A percentile compares a stretch with the other conserved stretches of the same genome.
Evolutionary conservation across 2,329 filamentous ascomycete genomes (phyloP).

Genomic region (Beauveria pseudobassiana): DNA sequence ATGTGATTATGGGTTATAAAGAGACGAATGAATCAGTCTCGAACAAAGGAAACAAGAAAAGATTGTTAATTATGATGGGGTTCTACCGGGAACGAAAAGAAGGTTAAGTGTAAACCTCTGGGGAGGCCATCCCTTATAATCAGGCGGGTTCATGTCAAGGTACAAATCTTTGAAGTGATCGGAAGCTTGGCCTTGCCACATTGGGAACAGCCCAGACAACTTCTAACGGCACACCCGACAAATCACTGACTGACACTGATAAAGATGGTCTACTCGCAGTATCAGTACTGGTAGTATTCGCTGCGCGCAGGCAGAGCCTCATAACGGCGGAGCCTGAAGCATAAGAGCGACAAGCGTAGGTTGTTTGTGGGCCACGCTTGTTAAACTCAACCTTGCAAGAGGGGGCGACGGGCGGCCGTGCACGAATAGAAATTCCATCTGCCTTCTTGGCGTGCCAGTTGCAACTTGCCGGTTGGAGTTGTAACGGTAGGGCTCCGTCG

Average conservation of each 20-base stretch:
- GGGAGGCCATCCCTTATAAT: slow-evolving; percentile 1
- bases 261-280: neutral
- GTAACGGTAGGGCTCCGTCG: neutral
- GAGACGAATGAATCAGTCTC: neutral
- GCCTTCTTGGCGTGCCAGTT: neutral
- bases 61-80: neutral
- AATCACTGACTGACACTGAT: neutral
- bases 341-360: neutral
- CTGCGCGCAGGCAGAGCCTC: neutral
- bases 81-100: neutral
- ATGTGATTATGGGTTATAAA: neutral
- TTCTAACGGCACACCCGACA: neutral
- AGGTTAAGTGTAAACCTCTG: neutral
- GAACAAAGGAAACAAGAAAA: neutral
- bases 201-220: neutral
- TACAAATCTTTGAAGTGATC: neutral
- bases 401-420: neutral
- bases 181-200: neutral
- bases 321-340: neutral
- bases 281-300: neutral
- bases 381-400: neutral
- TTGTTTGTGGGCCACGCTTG: neutral
- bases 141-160: neutral
- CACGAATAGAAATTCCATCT: neutral
- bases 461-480: neutral